Percentiles rank a stretch among this genome's conserved stretches.
Evolutionary conservation across 768 basidiomycete genomes (phyloP).

Genomic region (Lenzites betulinus): DNA sequence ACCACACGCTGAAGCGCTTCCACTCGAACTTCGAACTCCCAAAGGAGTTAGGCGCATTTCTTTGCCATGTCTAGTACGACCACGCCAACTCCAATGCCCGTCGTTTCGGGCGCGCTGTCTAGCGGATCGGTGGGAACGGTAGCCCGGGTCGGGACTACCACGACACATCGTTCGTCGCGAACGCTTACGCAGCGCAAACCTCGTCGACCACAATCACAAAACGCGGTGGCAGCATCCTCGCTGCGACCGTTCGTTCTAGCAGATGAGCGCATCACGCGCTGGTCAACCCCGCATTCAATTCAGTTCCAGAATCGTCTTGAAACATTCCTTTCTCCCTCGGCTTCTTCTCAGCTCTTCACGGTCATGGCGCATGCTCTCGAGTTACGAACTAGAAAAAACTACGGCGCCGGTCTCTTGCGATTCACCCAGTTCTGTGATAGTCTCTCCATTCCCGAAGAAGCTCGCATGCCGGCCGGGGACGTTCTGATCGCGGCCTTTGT

Average conservation of each 20-base stretch:
- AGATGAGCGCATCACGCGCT: background rate
- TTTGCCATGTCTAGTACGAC: background rate
- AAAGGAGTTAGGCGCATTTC: background rate
- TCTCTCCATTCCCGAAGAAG: constrained; percentile 32
- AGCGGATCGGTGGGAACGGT: background rate
- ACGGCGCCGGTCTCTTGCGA: constrained; percentile 35
- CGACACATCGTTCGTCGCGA: background rate
- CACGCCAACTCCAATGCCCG: background rate
- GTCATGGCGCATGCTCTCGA: background rate
- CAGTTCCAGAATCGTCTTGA: background rate
- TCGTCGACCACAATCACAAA: background rate
- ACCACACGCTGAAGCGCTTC: background rate
- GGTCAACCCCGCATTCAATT: background rate
- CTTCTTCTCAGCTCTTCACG: background rate
- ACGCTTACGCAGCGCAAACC: background rate
- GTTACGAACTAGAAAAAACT: constrained; percentile 19
- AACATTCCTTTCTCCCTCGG: background rate
- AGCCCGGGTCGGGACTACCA: background rate
- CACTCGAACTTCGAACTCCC: background rate
- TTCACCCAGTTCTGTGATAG: constrained; percentile 43
- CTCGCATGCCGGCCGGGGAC: constrained; percentile 34
- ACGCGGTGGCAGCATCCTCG: background rate
- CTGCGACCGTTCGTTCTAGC: constrained; percentile 2
- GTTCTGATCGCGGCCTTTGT: constrained; percentile 34
- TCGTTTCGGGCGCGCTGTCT: constrained; percentile 3